These are phyloP conservation scores for Citropsis articulata DNA, from an alignment of 345 rosid species.

Conservation along the genomic window DNA sequence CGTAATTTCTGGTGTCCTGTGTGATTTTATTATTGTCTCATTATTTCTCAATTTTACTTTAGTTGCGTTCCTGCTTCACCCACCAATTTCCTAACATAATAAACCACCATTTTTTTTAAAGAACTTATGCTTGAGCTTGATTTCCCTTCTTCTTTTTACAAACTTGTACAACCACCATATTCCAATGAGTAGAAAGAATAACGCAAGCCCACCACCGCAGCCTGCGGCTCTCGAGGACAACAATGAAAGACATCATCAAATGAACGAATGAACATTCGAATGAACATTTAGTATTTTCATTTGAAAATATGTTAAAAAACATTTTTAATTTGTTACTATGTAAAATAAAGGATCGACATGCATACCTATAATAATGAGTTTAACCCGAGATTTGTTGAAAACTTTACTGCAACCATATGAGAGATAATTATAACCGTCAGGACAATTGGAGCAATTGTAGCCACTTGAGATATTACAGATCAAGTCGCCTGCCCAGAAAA, in stretches of 20 bases:
- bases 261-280: fast-evolving
- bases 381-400: not conserved
- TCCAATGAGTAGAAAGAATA: not conserved
- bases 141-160: not conserved
- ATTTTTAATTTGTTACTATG: no score
- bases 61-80: no score
- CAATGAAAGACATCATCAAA: no score
- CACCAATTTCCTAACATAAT: no score
- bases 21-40: no score
- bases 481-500: not conserved
- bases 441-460: not conserved
- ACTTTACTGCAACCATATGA: not conserved
- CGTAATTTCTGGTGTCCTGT: no score
- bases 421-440: not conserved
- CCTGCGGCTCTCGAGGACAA: not conserved
- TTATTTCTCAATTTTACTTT: no score
- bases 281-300: no score
- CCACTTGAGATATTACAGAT: not conserved
- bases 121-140: not conserved
- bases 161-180: not conserved
- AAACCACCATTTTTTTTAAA: not conserved
- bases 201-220: not conserved
- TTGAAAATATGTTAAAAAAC: no score
- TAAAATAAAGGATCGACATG: not conserved
- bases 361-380: not conserved